Base-by-base conservation (phyloP, 495 filamentous ascomycete species). In the Neohortaea acidophila region DNA sequence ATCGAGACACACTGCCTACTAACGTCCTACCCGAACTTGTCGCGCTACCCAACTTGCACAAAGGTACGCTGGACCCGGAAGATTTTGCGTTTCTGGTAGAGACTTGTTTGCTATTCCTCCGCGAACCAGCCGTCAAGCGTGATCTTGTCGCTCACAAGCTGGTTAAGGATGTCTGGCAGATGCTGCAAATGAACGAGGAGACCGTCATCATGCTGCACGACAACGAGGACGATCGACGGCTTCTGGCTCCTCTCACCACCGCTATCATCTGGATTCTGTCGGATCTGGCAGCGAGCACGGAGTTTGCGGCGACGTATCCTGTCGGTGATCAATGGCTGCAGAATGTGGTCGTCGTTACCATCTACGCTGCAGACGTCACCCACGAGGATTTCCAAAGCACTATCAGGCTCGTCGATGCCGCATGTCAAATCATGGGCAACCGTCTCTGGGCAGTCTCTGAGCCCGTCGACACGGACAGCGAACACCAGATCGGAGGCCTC, bases 351-450 rank as follows among this genome's bases (percentile, higher is more conserved):
- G 17, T 20, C 18, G 4, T 19, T 32, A 7, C 21, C 6, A 33
- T 22, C 12, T 25, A 9, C 21, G 22, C 5, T n/a, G 20, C 2
- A 6, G 21, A 5, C 1, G 20, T 2, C 12, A 12, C 2, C 2
- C n/a, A 11, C 21, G 21, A 34, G 10, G 15, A 25, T 12, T 4
- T 17, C 11, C 9, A 6, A 5, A n/a, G 8, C 21, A 17, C 13
- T 7, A 22, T 17, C 8, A 9, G 22, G 14, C 31, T 28, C 14
- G 5, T 29, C 5, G 14, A 28, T 12, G 45, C 45, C 2, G 45
- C 40, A 2, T 48, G 36, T 23, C 46, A 49, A 23, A 24, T 49
- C 1, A 5, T 49, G 1, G 46, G 41, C 12, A 49, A 49, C 20
- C 10, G 40, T 21, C 17, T 44, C 25, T 38, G 46, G 23, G 21